phyloP scores from a whole-genome alignment of 257 asterid genomes.

The Rhazya stricta region DNA sequence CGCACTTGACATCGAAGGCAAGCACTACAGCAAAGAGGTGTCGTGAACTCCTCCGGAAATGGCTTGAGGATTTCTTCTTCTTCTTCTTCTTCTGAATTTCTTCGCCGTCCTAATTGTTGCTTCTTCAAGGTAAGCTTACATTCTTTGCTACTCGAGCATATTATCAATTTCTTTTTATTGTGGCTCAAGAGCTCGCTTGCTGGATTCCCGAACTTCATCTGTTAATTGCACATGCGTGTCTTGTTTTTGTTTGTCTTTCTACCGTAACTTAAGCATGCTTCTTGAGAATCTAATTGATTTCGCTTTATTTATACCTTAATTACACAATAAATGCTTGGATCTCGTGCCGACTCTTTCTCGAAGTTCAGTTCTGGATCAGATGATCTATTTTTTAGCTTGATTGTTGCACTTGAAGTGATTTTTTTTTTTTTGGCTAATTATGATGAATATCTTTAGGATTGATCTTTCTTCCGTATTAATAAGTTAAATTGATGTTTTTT shows the following conservation, averaged over 20 bases:
- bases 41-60: not conserved
- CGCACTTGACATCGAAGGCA: not conserved
- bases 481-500: not conserved
- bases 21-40: not conserved
- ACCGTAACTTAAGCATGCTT: not conserved
- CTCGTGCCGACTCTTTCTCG: not conserved
- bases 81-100: not conserved
- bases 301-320: not conserved
- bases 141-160: not conserved
- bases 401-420: not conserved
- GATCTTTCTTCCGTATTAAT: not conserved
- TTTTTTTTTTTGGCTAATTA: not conserved
- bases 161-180: not conserved
- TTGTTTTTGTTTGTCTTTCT: not conserved
- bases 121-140: constrained; percentile 10
- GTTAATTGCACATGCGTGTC: not conserved
- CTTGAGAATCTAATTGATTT: not conserved
- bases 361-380: not conserved
- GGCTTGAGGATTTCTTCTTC: not conserved
- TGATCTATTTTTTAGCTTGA: not conserved
- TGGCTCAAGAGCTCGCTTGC: not conserved
- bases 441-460: not conserved
- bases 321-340: not conserved
- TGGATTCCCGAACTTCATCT: not conserved
- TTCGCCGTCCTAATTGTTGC: not conserved